A percentile compares a stretch with the other conserved stretches of the same genome.
phyloP scores from a whole-genome alignment of 2,329 filamentous ascomycete genomes.

The Colletotrichum incanum region DNA sequence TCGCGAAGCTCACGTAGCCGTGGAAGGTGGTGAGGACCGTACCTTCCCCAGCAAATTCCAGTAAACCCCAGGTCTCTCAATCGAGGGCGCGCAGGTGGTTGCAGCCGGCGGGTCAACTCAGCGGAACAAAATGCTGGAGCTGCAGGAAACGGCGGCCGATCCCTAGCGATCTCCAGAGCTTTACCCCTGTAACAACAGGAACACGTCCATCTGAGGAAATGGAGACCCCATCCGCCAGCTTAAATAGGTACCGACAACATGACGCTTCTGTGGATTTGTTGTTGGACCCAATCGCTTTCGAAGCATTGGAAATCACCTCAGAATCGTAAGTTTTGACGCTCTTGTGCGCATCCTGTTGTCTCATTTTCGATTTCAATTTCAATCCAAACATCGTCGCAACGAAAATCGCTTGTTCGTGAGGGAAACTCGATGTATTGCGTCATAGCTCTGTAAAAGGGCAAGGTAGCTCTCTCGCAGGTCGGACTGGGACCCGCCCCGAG shows the following conservation, averaged over 20 bases:
- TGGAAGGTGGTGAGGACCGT: not conserved
- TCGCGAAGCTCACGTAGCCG: conserved; percentile 3
- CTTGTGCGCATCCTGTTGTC: not conserved
- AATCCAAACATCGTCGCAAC: not conserved
- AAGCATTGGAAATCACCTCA: conserved; percentile 9
- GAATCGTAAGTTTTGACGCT: not conserved
- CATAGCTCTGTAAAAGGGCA: conserved; percentile 33
- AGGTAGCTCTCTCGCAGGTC: conserved; percentile 39
- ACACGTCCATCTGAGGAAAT: conserved; percentile 29
- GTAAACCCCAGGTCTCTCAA: not conserved
- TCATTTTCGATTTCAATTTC: not conserved
- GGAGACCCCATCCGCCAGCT: conserved; percentile 13
- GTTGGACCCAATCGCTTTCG: not conserved
- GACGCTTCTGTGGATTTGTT: not conserved
- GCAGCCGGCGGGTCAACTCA: conserved; percentile 29
- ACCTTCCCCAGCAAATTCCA: not conserved
- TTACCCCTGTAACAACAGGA: conserved; percentile 39
- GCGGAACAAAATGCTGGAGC: conserved; percentile 14
- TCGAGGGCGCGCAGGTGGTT: not conserved
- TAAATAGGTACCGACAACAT: conserved; percentile 8
- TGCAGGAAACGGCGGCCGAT: conserved; percentile 31
- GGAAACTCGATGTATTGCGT: conserved; percentile 34
- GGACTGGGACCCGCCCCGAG: conserved; percentile 40
- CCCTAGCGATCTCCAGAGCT: conserved; percentile 39
- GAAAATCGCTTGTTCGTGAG: not conserved